These are phyloP conservation scores for Beta corolliflora DNA, from an alignment of 179 eudicot species.

Conservation along the genomic window DNA sequence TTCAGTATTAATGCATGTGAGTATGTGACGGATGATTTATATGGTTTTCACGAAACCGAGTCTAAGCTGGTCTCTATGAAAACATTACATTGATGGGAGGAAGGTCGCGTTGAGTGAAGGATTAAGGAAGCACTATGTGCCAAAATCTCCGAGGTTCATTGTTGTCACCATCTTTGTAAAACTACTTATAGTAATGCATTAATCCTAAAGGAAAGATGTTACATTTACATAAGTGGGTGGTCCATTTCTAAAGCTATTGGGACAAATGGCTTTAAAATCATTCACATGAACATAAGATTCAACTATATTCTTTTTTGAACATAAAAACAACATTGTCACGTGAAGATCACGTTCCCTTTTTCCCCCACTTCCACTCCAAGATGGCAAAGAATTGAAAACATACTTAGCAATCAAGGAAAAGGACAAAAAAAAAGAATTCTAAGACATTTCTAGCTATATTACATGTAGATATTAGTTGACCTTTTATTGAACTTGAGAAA, in stretches of 20 bases:
- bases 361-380: not conserved
- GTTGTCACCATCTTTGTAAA: slow-evolving; percentile 25
- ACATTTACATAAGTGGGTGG: not conserved
- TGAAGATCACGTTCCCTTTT: slow-evolving; percentile 28
- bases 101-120: not conserved
- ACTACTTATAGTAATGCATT: not conserved
- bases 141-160: slow-evolving; percentile 1
- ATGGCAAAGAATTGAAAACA: not conserved
- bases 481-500: not conserved
- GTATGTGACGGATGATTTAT: too few species aligned
- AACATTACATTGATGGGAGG: not conserved
- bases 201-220: not conserved
- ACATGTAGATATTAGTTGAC: not conserved
- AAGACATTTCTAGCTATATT: not conserved
- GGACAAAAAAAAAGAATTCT: not conserved
- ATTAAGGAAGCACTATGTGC: not conserved
- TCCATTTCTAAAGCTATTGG: slow-evolving; percentile 23
- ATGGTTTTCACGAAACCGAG: too few species aligned
- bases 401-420: slow-evolving; percentile 6
- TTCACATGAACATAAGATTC: slow-evolving; percentile 33
- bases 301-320: slow-evolving; percentile 2
- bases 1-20: too few species aligned
- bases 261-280: not conserved
- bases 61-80: too few species aligned
- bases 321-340: slow-evolving; percentile 22